Conservation (phyloP, 2,329 filamentous ascomycete genomes). For the Epichloe coenophiala region DNA sequence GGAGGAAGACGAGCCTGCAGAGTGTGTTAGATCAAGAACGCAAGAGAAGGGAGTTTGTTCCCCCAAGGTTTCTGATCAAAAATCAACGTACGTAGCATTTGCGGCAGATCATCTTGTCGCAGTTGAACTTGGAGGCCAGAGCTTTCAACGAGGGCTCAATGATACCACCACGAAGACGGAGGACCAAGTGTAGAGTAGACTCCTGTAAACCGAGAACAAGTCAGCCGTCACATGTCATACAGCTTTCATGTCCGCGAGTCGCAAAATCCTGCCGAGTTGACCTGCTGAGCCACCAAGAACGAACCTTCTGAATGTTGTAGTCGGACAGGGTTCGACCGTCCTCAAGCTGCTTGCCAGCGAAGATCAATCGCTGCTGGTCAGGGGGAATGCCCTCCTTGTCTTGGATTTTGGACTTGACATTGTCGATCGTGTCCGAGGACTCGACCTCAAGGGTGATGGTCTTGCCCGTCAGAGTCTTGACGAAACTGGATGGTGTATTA, state of each 20-base stretch:
- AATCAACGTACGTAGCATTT: slow-evolving; percentile 86
- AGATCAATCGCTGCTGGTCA: slow-evolving; percentile 97
- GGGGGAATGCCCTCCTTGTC: slow-evolving; percentile 97
- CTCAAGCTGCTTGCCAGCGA: slow-evolving; percentile 98
- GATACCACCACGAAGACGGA: slow-evolving; percentile 98
- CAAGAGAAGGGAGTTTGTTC: background rate
- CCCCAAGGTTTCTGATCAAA: background rate
- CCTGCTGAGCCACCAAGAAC: slow-evolving; percentile 14
- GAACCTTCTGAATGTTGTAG: slow-evolving; percentile 99
- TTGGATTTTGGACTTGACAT: slow-evolving; percentile 99
- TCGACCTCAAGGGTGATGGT: slow-evolving; percentile 99
- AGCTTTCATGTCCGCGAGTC: background rate
- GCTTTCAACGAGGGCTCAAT: slow-evolving; percentile 98
- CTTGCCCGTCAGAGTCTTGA: slow-evolving; percentile 99
- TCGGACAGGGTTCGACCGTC: slow-evolving; percentile 92
- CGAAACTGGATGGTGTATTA: slow-evolving; percentile 56
- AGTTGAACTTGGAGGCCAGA: slow-evolving; percentile 98
- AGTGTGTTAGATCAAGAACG: slow-evolving; percentile 6
- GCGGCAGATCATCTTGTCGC: slow-evolving; percentile 99
- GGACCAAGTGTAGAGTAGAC: slow-evolving; percentile 95
- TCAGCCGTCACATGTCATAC: background rate
- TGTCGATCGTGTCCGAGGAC: slow-evolving; percentile 98
- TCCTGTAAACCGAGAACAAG: slow-evolving; percentile 41
- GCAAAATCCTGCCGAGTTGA: background rate
- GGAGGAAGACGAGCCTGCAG: slow-evolving; percentile 69